Base-by-base conservation (phyloP, 495 filamentous ascomycete species). In the Penicillium maclennaniae region DNA sequence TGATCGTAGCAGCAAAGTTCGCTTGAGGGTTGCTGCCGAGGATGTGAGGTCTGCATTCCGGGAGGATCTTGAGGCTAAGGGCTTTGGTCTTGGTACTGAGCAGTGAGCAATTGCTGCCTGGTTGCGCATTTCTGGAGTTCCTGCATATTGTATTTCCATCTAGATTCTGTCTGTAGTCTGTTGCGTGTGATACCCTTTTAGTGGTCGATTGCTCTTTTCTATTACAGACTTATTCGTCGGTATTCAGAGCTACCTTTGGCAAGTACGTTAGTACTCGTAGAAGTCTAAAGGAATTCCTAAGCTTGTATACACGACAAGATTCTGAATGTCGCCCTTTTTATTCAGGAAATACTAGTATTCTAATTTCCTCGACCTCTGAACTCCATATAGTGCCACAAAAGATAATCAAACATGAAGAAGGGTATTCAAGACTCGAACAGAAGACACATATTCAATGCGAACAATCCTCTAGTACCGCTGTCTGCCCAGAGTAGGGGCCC, bases 1-100 rank as follows among this genome's bases (percentile, higher is more conserved):
- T 0, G 92, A 96, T 59, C 76, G 93, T 15, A 89, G 85, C 26
- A 91, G 91, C 36, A 92, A 92, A 66, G 83, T 99, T 9, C 76
- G 92, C 54, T 75, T 97, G 47, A 80, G 89, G 26, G 86, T 97
- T 52, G 85, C 87, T 1, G 87, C 95, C 40, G 93, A 97, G 60
- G 93, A 99, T 68, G 82, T 99, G 0, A 85, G 86, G 66, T 72
- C 84, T 54, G 93, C 95, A 34, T 84, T 97, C 59, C 83, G 84
- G 52, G 92, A 96, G 59, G 93, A 99, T 76, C 80, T 78, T 7
- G 89, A 96, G 69, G 87, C 92, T 21, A 88, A 85, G 64, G 84
- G 83, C 15, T 72, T 96, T 55, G 89, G 76, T 2, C 59, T 79
- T 51, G 71, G 72, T 19, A 60, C 72, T 67, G 70, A 74, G 43